These are phyloP conservation scores for Rubia balearica DNA, from an alignment of 305 asterid species.

Conservation along the genomic window DNA sequence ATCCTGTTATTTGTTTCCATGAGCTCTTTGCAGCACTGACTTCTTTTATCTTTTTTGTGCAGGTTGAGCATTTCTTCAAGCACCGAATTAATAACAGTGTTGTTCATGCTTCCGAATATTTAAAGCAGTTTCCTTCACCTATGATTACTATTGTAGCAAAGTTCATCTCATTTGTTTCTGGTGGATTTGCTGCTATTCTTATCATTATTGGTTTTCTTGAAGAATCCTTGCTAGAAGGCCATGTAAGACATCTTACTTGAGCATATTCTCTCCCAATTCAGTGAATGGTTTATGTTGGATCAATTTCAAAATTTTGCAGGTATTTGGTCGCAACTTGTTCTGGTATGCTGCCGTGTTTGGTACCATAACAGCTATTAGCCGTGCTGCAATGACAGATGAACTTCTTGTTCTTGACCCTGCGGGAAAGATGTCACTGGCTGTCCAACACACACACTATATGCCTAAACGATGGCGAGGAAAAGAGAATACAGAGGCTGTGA, in stretches of 20 bases:
- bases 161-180: constrained; percentile 93
- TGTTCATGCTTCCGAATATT: constrained; percentile 67
- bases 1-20: background rate
- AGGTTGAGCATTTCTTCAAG: constrained; percentile 97
- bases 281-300: background rate
- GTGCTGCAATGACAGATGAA: constrained; percentile 76
- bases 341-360: constrained; percentile 99
- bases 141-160: constrained; percentile 71
- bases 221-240: constrained; percentile 98
- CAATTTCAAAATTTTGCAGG: constrained; percentile 45
- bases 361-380: constrained; percentile 89
- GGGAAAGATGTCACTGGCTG: constrained; percentile 74
- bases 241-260: constrained; percentile 40
- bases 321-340: constrained; percentile 86
- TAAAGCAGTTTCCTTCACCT: constrained; percentile 93
- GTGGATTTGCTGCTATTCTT: constrained; percentile 97
- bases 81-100: constrained; percentile 79
- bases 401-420: constrained; percentile 83
- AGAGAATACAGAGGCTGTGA: constrained; percentile 70
- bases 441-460: constrained; percentile 87
- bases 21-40: background rate
- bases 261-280: background rate
- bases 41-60: constrained; percentile 18
- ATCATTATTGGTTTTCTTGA: constrained; percentile 92
- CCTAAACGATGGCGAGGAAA: constrained; percentile 97